These are phyloP conservation scores for Paraphoma sp. DNA, from an alignment of 2,329 filamentous ascomycete genomes.

Conservation along the genomic window DNA sequence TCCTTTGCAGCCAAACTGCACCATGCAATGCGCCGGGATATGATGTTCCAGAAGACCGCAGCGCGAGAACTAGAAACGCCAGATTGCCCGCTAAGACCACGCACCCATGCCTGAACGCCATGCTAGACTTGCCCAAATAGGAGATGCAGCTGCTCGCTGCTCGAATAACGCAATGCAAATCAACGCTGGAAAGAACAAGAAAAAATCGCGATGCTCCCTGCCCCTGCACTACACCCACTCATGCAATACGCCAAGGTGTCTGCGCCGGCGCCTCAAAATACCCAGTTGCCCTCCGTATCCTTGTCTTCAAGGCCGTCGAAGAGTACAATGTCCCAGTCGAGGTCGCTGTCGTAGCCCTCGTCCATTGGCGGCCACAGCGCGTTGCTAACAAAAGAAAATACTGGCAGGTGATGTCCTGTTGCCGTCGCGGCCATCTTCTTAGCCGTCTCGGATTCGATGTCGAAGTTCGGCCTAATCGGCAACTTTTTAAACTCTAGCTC, in stretches of 20 bases:
- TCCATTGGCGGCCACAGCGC: conserved; percentile 37
- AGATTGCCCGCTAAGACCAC: conserved; percentile 5
- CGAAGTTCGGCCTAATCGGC: conserved; percentile 37
- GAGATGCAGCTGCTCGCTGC: conserved; percentile 4
- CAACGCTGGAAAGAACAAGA: not conserved
- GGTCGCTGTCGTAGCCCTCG: conserved; percentile 12
- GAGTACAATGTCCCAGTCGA: conserved; percentile 45
- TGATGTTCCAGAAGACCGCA: conserved; percentile 12
- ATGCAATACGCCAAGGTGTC: not conserved
- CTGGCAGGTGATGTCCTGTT: conserved; percentile 33
- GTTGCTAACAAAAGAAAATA: conserved; percentile 45
- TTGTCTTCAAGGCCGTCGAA: conserved; percentile 44
- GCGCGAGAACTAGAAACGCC: conserved; percentile 4
- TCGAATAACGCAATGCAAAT: conserved; percentile 6
- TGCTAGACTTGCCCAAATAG: conserved; percentile 8
- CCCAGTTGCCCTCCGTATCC: conserved; percentile 44
- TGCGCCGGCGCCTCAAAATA: conserved; percentile 26
- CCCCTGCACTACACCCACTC: no score
- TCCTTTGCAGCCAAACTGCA: not conserved
- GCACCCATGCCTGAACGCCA: conserved; percentile 1
- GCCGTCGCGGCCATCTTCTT: conserved; percentile 32
- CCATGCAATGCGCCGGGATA: conserved; percentile 9
- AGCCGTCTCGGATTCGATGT: conserved; percentile 36
- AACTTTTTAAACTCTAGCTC: conserved; percentile 37
- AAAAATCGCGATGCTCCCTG: not conserved